phyloP scores from a whole-genome alignment of 257 asterid genomes.

The Fraxinus pennsylvanica region DNA sequence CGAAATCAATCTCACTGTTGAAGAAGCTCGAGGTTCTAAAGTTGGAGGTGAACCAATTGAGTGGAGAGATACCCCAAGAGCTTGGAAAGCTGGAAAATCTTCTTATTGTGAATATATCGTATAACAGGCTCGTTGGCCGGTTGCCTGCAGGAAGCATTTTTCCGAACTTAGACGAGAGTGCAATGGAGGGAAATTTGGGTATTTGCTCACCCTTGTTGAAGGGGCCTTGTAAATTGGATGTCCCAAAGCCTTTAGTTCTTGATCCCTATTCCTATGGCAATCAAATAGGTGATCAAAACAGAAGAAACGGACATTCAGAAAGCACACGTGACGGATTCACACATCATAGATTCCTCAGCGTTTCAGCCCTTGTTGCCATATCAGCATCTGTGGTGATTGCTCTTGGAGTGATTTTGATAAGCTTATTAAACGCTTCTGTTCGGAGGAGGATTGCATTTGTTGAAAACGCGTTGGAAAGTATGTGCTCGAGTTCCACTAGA shows the following conservation, averaged over 20 bases:
- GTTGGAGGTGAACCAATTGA: conserved; percentile 73
- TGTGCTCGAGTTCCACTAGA: conserved; percentile 81
- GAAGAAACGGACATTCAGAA: conserved; percentile 21
- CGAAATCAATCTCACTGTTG: conserved; percentile 62
- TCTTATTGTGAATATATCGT: conserved; percentile 75
- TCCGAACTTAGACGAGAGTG: conserved; percentile 66
- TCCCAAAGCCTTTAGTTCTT: conserved; percentile 89
- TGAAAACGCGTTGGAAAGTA: conserved; percentile 75
- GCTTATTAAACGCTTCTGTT: conserved; percentile 68
- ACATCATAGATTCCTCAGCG: conserved; percentile 69
- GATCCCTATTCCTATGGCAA: conserved; percentile 77
- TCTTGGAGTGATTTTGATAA: conserved; percentile 66
- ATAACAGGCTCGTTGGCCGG: conserved; percentile 80
- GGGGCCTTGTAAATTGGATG: conserved; percentile 79
- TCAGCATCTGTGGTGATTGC: conserved; percentile 74
- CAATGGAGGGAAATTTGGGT: conserved; percentile 81
- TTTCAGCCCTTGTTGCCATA: conserved; percentile 78
- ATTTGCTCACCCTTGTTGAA: conserved; percentile 78
- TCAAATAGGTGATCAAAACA: conserved; percentile 39
- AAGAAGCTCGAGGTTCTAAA: conserved; percentile 81
- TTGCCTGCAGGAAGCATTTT: conserved; percentile 71
- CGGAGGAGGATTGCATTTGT: conserved; percentile 59
- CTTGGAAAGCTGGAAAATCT: conserved; percentile 75
- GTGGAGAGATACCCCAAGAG: conserved; percentile 86
- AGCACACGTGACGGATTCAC: conserved; percentile 21